Evolutionary conservation across 176 grass and related monocot genomes (phyloP).

Genomic region (Lolium rigidum): DNA sequence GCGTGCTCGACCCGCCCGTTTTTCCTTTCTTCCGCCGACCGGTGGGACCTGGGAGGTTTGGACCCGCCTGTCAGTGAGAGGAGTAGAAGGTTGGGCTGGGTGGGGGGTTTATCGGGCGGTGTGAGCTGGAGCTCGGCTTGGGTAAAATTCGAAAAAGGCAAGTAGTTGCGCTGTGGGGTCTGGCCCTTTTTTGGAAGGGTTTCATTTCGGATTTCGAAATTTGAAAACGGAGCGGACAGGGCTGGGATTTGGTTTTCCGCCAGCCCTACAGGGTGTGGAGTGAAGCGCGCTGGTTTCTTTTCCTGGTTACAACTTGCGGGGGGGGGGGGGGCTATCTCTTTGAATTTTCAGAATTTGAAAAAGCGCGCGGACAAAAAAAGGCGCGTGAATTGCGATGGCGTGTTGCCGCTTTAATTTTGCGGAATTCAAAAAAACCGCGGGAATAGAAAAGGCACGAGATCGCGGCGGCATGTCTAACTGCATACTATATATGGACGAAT

Average conservation of each 20-base stretch:
- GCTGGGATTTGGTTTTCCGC: background rate
- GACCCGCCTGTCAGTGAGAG: rapidly evolving
- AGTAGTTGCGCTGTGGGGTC: background rate
- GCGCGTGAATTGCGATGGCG: too few relatives aligned
- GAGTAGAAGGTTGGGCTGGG: rapidly evolving
- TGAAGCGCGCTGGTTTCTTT: background rate
- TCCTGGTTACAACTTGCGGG: background rate
- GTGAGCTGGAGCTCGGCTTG: background rate
- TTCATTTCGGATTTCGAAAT: slow-evolving; percentile 33
- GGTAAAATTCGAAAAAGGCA: background rate
- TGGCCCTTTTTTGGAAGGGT: slow-evolving; percentile 32
- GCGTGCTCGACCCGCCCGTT: background rate
- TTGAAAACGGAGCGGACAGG: slow-evolving; percentile 30
- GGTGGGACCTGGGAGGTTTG: rapidly evolving
- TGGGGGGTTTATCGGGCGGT: background rate
- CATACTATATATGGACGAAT: too few relatives aligned
- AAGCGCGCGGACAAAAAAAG: background rate
- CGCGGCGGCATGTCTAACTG: too few relatives aligned
- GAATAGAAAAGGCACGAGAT: background rate
- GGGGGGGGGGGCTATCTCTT: too few relatives aligned
- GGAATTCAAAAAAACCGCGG: background rate
- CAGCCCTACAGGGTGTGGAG: background rate
- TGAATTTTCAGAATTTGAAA: background rate
- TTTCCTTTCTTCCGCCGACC: rapidly evolving
- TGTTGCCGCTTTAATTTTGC: too few relatives aligned